These are phyloP conservation scores for Biscogniauxia marginata DNA, from an alignment of 2,329 filamentous ascomycete species.

Conservation along the genomic window DNA sequence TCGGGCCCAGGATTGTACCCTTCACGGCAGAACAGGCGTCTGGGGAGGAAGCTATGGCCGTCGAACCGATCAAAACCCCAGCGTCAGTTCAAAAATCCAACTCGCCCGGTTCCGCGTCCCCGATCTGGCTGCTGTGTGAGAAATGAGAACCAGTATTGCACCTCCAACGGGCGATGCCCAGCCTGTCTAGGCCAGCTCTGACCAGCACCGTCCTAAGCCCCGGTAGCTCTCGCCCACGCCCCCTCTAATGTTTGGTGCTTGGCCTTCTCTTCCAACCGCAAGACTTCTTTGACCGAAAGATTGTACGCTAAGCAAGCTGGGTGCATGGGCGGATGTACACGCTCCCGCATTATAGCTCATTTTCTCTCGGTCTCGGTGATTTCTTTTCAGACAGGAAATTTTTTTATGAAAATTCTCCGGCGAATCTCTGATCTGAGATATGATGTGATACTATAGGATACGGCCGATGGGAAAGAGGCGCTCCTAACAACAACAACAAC, in stretches of 20 bases:
- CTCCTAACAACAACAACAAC: too few relatives aligned
- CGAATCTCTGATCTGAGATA: background rate
- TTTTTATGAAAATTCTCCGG: background rate
- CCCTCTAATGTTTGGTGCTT: background rate
- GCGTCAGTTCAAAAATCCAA: background rate
- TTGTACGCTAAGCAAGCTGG: background rate
- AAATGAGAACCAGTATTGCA: background rate
- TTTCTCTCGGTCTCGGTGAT: background rate
- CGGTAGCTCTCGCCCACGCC: background rate
- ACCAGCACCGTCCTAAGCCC: background rate
- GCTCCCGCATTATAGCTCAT: background rate
- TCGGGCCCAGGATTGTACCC: background rate
- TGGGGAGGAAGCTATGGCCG: background rate
- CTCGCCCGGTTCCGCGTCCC: background rate
- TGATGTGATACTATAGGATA: background rate
- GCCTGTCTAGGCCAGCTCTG: background rate
- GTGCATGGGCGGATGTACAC: background rate
- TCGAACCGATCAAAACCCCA: background rate
- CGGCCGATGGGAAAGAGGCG: background rate
- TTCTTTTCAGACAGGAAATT: background rate
- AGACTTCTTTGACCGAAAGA: background rate
- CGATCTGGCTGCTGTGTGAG: background rate
- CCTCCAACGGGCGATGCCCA: background rate
- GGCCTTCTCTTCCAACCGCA: background rate
- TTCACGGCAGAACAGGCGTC: background rate